These are phyloP conservation scores for Nitzschia sp. DNA, from an alignment of 108 stramenopile genomes.

Conservation along the genomic window DNA sequence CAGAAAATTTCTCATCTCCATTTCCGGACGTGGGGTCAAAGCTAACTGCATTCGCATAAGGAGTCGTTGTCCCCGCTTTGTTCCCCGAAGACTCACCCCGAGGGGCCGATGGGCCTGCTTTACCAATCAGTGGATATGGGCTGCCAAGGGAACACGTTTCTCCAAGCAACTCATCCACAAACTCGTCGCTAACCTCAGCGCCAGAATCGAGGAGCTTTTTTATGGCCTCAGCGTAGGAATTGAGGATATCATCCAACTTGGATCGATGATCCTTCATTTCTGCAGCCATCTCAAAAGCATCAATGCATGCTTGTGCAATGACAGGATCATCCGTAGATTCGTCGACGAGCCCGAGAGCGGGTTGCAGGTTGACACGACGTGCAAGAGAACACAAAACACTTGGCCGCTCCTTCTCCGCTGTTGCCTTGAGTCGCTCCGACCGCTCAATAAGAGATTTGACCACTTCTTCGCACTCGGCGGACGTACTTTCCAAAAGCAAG, in stretches of 20 bases:
- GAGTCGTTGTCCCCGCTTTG: background rate
- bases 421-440: slow-evolving; percentile 37
- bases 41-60: too few relatives aligned
- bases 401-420: slow-evolving; percentile 21
- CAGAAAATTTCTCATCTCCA: background rate
- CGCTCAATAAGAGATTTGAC: slow-evolving; percentile 40
- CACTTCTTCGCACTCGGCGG: slow-evolving; percentile 35
- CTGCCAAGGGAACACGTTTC: too few relatives aligned
- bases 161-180: slow-evolving; percentile 47
- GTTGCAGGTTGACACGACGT: slow-evolving; percentile 17
- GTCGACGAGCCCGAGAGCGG: slow-evolving; percentile 44
- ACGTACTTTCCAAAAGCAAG: slow-evolving; percentile 42
- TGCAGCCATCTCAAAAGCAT: slow-evolving; percentile 30
- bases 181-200: slow-evolving; percentile 30
- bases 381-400: slow-evolving; percentile 15
- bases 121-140: background rate
- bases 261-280: slow-evolving; percentile 12
- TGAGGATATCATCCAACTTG: slow-evolving; percentile 41
- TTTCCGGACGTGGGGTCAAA: too few relatives aligned
- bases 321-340: slow-evolving; percentile 15
- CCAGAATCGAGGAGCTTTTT: slow-evolving; percentile 38
- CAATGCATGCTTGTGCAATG: slow-evolving; percentile 25
- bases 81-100: background rate
- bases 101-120: background rate
- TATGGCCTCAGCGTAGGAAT: slow-evolving; percentile 34